Evolutionary conservation across 2,329 filamentous ascomycete genomes (phyloP), one percentile per base, ranked within the genome.

Genomic region (Calonectria honghensis): DNA sequence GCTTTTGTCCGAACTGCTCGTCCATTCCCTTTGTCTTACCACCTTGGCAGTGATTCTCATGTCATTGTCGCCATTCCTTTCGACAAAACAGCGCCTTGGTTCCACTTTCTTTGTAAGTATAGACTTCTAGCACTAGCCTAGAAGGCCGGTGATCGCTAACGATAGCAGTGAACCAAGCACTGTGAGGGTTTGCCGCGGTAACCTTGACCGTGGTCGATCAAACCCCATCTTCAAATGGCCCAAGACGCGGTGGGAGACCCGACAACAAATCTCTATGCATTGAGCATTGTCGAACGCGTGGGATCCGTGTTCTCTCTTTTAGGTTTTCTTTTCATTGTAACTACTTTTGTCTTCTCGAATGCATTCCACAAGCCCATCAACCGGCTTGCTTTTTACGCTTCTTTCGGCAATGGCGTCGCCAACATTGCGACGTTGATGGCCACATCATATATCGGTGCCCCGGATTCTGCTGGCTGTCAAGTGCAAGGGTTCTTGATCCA

Each of bases 331-430:
- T 91, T 95, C 82, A 93, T 95, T 79, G 91, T 95, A 69, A 77
- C 87, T 67, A 95, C 93, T 1, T 96, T 95, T 81, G 84, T 90
- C 39, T 82, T 84, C 29, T 94, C 92, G 35, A 88, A 87, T 11
- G 88, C 89, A 6, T 96, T 96, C 82, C 93, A 93, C 78, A 96
- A 95, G 81, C 93, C 94, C 27, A 95, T 96, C 85, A 96, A 96
- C 81, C 89, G 94, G 18, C 88, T 96, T 0, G 91, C 96, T 18
- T 96, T 96, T 84, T 96, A 93, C 83, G 94, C 94, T 3, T 93
- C 93, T 0, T 93, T 94, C 80, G 94, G 94, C 6, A 96, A 96
- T 80, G 87, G 96, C 75, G 87, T 95, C 82, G 91, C 91, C 72
- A 96, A 94, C 82, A 88, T 93, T 27, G 93, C 90, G 1, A 94